Conservation (phyloP, 257 asterid species). For the Rehmannia glutinosa region DNA sequence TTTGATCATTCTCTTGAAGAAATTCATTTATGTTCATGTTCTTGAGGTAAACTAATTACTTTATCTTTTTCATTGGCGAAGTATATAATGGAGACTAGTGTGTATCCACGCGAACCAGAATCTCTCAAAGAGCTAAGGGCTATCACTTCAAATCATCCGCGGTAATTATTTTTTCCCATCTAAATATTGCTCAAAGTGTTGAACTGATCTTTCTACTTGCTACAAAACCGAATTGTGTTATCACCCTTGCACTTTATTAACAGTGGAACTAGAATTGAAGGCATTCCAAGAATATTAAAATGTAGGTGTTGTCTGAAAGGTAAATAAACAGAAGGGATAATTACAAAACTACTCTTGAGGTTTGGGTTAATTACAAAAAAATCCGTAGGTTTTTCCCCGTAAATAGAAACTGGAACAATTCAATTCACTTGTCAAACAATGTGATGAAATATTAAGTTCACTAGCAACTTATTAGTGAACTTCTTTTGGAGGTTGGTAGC, state of each 20-base stretch:
- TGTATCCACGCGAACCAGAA: slow-evolving; percentile 45
- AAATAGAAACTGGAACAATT: too few relatives aligned
- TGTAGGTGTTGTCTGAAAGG: not conserved
- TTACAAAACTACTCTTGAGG: too few relatives aligned
- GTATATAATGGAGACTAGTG: slow-evolving; percentile 52
- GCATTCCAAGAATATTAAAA: too few relatives aligned
- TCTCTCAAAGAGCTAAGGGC: slow-evolving; percentile 49
- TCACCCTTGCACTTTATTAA: not conserved
- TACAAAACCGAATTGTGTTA: too few relatives aligned
- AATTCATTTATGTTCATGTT: not conserved
- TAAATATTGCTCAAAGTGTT: not conserved
- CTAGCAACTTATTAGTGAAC: too few relatives aligned
- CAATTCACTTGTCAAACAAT: too few relatives aligned
- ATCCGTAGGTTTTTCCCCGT: too few relatives aligned
- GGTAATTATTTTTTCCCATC: slow-evolving; percentile 19
- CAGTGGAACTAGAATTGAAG: too few relatives aligned
- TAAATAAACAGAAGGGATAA: too few relatives aligned
- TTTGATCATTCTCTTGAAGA: not conserved
- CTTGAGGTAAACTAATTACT: not conserved
- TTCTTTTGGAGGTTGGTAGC: too few relatives aligned
- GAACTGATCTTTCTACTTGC: not conserved
- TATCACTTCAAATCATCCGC: slow-evolving; percentile 40
- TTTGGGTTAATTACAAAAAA: too few relatives aligned
- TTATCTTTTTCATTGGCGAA: not conserved
- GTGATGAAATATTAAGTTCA: too few relatives aligned